Percentiles rank a stretch among this genome's conserved stretches.
These are phyloP conservation scores for Diaporthe citri DNA, from an alignment of 2,329 filamentous ascomycete species.

Conservation along the genomic window DNA sequence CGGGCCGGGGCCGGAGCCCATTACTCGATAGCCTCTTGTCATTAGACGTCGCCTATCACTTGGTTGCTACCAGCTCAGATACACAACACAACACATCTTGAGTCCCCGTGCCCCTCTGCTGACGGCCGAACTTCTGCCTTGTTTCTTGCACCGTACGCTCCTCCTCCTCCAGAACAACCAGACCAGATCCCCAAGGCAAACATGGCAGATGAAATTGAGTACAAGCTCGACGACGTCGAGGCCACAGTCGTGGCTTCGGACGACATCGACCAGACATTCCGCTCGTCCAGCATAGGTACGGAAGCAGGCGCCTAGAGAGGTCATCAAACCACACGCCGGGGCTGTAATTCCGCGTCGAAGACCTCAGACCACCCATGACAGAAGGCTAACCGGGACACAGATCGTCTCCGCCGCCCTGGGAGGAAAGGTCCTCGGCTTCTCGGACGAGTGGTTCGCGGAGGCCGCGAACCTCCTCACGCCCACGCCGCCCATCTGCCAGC, in stretches of 20 bases:
- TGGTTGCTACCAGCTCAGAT: background rate
- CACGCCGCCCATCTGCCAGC: conserved; percentile 71
- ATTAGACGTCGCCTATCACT: conserved; percentile 37
- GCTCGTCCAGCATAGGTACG: conserved; percentile 71
- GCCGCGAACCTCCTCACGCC: conserved; percentile 74
- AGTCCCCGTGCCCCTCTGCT: background rate
- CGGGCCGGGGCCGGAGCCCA: conserved; percentile 33
- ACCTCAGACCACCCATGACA: background rate
- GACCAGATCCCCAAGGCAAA: conserved; percentile 34
- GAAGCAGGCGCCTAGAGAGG: background rate
- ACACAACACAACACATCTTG: conserved; percentile 10
- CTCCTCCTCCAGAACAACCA: background rate
- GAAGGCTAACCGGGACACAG: conserved; percentile 27
- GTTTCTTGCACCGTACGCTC: background rate
- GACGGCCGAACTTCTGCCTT: background rate
- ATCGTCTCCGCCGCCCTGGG: conserved; percentile 51
- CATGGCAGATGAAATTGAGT: conserved; percentile 61
- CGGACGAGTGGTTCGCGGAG: conserved; percentile 78
- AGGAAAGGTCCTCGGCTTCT: conserved; percentile 74
- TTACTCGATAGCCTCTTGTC: conserved; percentile 41
- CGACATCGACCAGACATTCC: conserved; percentile 72
- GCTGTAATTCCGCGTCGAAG: background rate
- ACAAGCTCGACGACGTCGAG: conserved; percentile 68
- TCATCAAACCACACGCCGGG: conserved; percentile 16
- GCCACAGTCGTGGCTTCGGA: conserved; percentile 62